phyloP scores from a whole-genome alignment of 1,284 basidiomycete species.

The Phenoliferia sp. region DNA sequence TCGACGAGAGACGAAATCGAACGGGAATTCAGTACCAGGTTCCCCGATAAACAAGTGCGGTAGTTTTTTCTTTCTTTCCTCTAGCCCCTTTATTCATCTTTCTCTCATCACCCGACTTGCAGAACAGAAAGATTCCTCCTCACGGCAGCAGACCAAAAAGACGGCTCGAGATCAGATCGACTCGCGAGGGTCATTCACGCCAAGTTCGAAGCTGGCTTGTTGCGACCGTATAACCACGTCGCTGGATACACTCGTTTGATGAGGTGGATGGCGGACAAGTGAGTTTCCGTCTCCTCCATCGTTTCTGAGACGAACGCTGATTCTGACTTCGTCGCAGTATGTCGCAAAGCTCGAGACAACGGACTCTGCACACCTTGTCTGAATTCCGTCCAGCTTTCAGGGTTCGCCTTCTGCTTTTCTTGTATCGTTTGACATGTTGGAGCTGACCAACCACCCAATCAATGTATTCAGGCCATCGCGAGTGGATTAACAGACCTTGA shows the following conservation, averaged over 20 bases:
- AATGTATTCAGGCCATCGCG: slow-evolving; percentile 79
- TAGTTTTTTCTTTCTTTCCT: slow-evolving; percentile 5
- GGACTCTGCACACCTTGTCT: slow-evolving; percentile 81
- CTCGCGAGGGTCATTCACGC: slow-evolving; percentile 88
- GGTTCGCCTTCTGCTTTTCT: slow-evolving; percentile 45
- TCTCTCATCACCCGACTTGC: slow-evolving; percentile 25
- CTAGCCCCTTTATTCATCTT: neutral
- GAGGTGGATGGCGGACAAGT: slow-evolving; percentile 94
- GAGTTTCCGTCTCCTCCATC: slow-evolving; percentile 34
- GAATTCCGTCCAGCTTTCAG: slow-evolving; percentile 90
- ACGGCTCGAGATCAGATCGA: slow-evolving; percentile 83
- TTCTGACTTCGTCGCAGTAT: slow-evolving; percentile 50
- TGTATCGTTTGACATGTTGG: neutral
- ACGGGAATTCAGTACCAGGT: slow-evolving; percentile 24
- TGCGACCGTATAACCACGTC: slow-evolving; percentile 95
- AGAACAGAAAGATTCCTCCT: slow-evolving; percentile 74
- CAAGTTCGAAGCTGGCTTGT: slow-evolving; percentile 91
- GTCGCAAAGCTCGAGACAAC: slow-evolving; percentile 80
- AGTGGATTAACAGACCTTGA: slow-evolving; percentile 89
- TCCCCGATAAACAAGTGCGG: slow-evolving; percentile 32
- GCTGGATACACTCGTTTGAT: slow-evolving; percentile 84
- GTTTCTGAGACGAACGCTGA: neutral
- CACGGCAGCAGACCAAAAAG: slow-evolving; percentile 90
- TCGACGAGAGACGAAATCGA: slow-evolving; percentile 2
- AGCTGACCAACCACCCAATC: slow-evolving; percentile 28